Conservation (phyloP, 139 green algal species). For the Picochlorum sp. region DNA sequence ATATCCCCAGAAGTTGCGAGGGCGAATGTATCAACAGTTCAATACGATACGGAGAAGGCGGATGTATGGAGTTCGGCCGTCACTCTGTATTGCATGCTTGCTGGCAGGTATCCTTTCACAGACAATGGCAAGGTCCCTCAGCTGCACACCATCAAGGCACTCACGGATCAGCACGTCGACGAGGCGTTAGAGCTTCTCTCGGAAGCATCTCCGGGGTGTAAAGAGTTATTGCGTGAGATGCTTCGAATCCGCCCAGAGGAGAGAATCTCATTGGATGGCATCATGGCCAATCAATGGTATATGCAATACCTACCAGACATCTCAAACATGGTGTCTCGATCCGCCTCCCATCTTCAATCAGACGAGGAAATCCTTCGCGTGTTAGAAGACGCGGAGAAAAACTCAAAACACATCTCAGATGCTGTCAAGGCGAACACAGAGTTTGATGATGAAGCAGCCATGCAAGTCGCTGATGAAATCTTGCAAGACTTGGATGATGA, state of each 20-base stretch:
- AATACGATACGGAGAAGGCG: slow-evolving; percentile 31
- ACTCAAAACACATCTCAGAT: background rate
- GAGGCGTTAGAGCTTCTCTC: slow-evolving; percentile 11
- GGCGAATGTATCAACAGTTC: slow-evolving; percentile 7
- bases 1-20: slow-evolving; percentile 32
- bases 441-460: background rate
- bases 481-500: slow-evolving; percentile 16
- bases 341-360: slow-evolving; percentile 12
- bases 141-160: slow-evolving; percentile 22
- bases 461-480: slow-evolving; percentile 22
- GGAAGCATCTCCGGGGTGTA: slow-evolving; percentile 18
- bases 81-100: slow-evolving; percentile 39
- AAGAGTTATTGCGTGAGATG: slow-evolving; percentile 54
- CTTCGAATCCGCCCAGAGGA: slow-evolving; percentile 45
- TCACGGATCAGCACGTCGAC: slow-evolving; percentile 17
- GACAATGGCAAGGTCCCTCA: slow-evolving; percentile 20
- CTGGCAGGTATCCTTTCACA: slow-evolving; percentile 31
- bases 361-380: slow-evolving; percentile 14
- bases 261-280: slow-evolving; percentile 50
- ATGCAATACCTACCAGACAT: slow-evolving; percentile 32
- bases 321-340: slow-evolving; percentile 18
- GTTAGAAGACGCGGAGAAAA: slow-evolving; percentile 6
- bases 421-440: slow-evolving; percentile 6
- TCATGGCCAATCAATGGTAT: slow-evolving; percentile 45
- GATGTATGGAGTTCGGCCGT: slow-evolving; percentile 40